Percentiles rank a stretch among this genome's conserved stretches.
Conservation (phyloP, 441 rosid species). For the Jatropha multifida region DNA sequence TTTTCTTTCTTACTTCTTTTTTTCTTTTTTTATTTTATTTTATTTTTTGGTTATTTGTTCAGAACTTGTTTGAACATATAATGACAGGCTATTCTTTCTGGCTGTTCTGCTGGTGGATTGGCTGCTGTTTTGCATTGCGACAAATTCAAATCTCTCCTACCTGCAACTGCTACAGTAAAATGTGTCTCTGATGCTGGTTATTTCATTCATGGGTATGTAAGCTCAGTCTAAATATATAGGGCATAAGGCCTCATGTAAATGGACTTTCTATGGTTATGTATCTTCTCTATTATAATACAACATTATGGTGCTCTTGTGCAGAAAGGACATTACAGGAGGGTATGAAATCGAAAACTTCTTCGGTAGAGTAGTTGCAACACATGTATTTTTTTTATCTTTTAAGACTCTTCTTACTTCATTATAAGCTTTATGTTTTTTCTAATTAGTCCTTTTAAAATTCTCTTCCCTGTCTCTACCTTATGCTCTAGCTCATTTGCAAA, state of each 20-base stretch:
- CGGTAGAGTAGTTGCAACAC: conserved; percentile 60
- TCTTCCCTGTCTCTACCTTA: too few species aligned
- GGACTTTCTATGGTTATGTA: background rate
- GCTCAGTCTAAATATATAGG: too few species aligned
- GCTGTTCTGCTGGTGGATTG: conserved; percentile 98
- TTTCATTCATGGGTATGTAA: conserved; percentile 74
- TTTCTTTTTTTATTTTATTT: background rate
- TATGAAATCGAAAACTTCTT: conserved; percentile 54
- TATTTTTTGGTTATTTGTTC: background rate
- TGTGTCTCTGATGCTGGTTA: conserved; percentile 98
- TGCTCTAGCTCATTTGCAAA: too few species aligned
- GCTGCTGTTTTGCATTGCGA: conserved; percentile 91
- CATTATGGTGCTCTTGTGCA: conserved; percentile 28
- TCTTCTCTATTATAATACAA: conserved; percentile 5
- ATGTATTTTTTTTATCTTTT: conserved; percentile 42
- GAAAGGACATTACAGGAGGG: conserved; percentile 78
- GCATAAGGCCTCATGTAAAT: too few species aligned
- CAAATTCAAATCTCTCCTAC: conserved; percentile 68
- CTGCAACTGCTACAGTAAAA: conserved; percentile 72
- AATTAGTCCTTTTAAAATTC: background rate
- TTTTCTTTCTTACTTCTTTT: too few species aligned
- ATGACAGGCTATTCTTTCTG: conserved; percentile 84
- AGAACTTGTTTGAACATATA: background rate
- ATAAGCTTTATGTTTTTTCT: background rate
- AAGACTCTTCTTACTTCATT: background rate